Conservation (phyloP, 768 basidiomycete species). For the Strobilomyces dryophilus region DNA sequence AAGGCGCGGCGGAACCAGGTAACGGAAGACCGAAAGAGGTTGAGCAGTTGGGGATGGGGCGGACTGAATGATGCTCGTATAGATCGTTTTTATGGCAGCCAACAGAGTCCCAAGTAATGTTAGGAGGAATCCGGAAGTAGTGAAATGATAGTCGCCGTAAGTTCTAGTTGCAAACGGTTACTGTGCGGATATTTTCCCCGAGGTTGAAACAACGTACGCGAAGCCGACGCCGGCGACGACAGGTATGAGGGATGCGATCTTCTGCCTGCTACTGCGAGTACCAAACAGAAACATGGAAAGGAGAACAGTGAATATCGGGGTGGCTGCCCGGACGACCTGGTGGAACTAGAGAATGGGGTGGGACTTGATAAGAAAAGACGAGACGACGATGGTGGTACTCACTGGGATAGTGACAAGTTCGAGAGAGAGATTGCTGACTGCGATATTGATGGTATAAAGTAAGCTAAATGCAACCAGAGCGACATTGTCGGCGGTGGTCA, state of each 20-base stretch:
- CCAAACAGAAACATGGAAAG: slow-evolving; percentile 70
- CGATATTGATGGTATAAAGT: slow-evolving; percentile 92
- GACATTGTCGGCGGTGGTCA: slow-evolving; percentile 48
- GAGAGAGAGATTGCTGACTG: slow-evolving; percentile 88
- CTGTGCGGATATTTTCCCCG: not conserved
- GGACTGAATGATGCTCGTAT: slow-evolving; percentile 79
- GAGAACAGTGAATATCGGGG: slow-evolving; percentile 87
- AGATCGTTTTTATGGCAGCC: slow-evolving; percentile 90
- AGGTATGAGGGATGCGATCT: slow-evolving; percentile 72
- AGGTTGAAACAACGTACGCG: slow-evolving; percentile 46
- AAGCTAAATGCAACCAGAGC: slow-evolving; percentile 79
- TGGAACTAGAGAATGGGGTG: slow-evolving; percentile 65
- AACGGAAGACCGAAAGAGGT: slow-evolving; percentile 13
- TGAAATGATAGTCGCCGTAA: slow-evolving; percentile 95
- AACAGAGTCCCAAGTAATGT: slow-evolving; percentile 89
- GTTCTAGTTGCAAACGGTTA: slow-evolving; percentile 54
- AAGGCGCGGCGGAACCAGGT: slow-evolving; percentile 32
- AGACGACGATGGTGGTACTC: slow-evolving; percentile 28
- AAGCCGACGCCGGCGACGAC: slow-evolving; percentile 89
- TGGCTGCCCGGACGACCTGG: slow-evolving; percentile 90
- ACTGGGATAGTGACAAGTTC: slow-evolving; percentile 88
- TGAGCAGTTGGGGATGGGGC: slow-evolving; percentile 23
- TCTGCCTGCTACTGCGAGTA: slow-evolving; percentile 52
- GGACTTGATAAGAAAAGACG: not conserved
- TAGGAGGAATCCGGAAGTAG: slow-evolving; percentile 75